Conservation (phyloP, 495 filamentous ascomycete species). For the Neurospora sp. region DNA sequence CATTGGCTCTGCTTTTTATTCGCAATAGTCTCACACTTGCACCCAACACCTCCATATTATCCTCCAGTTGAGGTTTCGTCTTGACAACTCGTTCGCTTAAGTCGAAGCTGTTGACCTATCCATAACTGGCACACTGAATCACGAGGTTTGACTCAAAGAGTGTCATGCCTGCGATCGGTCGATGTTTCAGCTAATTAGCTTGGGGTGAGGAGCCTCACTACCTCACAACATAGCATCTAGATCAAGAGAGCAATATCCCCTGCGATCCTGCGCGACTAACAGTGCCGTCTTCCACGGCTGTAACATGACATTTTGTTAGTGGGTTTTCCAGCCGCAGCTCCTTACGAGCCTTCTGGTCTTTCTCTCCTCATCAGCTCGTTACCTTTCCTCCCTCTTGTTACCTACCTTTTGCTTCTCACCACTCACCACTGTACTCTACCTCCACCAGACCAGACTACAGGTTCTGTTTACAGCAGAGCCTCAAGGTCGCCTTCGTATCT, state of each 20-base stretch:
- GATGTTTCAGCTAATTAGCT: background rate
- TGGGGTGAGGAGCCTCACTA: background rate
- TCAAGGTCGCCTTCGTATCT: background rate
- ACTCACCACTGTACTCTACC: background rate
- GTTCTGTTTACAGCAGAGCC: background rate
- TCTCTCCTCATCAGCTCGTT: background rate
- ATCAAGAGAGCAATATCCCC: background rate
- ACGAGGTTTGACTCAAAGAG: too few species aligned
- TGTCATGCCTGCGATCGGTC: background rate
- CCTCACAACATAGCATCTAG: background rate
- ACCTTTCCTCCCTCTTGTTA: background rate
- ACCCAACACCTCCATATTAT: background rate
- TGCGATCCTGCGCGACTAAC: background rate
- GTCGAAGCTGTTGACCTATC: background rate
- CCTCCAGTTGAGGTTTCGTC: background rate
- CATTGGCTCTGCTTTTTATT: constrained; percentile 1
- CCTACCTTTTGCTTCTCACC: background rate
- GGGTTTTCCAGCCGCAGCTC: background rate
- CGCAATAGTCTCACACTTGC: background rate
- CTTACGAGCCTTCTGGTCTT: background rate
- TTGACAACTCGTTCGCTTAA: background rate
- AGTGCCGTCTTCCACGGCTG: background rate
- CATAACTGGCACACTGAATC: background rate
- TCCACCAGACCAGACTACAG: background rate
- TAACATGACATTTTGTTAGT: background rate